Evolutionary conservation across 1,139 yeast species (phyloP), one percentile per base, ranked within the genome.

Genomic region (Petasospora rhodanensis): DNA sequence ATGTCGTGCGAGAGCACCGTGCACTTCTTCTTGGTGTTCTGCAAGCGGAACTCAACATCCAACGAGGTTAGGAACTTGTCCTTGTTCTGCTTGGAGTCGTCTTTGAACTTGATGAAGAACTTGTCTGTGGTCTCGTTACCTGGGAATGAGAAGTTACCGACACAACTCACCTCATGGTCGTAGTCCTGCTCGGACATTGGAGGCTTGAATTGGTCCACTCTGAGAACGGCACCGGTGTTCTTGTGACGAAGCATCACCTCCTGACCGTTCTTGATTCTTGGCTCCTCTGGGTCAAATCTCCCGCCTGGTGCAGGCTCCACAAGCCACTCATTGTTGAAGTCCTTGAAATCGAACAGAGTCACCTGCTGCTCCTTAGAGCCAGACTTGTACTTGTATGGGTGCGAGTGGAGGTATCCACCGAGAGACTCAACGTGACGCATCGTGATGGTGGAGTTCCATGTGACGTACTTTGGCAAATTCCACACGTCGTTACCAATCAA

Each of bases 161-260:
- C 62, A 43, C 83, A 73, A 20, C 82, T 70, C 0, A 84, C 89
- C 55, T 83, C 91, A 42, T 64, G 70, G 46, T 85, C 77, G 52
- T 84, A 83, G 25, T 85, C 95, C 50, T 80, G 84, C 46, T 83
- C 93, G 3, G 87, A 73, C 18, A 83, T 68, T 6, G 94, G 94
- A 0, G 95, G 91, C 38, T 79, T 68, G 3, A 66, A 60, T 26
- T 75, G 71, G 8, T 61, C 42, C 6, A 79, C 79, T 34, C 75
- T 73, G 22, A 86, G 60, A 29, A 75, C 71, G 35, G 70, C 69
- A 6, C 79, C 74, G 0, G 95, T 79, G 3, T 49, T 45, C 34
- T 68, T 67, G 49, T 86, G 95, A 55, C 70, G 75, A 14, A 86
- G 55, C 38, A 76, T 64, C n/a, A 84, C 59, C 7, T 59, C 58